Conservation (phyloP, 1,139 yeast genomes). For the Scheffersomyces lignicola region DNA sequence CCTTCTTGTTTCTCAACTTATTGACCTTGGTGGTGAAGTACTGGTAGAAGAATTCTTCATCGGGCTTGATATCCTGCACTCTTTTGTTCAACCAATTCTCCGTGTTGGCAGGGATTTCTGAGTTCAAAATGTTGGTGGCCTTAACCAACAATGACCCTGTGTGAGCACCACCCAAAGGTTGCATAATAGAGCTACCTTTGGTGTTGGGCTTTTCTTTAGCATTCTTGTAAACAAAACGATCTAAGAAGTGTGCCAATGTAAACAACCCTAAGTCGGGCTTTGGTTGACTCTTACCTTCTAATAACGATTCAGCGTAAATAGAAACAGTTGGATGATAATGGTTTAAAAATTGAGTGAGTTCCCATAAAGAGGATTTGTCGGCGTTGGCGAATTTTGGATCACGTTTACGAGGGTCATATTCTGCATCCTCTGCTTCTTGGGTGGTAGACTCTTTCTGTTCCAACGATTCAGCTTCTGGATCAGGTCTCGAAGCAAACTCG, state of each 20-base stretch:
- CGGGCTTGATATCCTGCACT: slow-evolving; percentile 72
- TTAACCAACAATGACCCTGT: slow-evolving; percentile 75
- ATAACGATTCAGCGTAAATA: slow-evolving; percentile 69
- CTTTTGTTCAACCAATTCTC: slow-evolving; percentile 78
- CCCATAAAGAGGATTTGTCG: slow-evolving; percentile 82
- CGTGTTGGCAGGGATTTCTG: slow-evolving; percentile 70
- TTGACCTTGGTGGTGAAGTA: slow-evolving; percentile 70
- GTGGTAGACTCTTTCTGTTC: slow-evolving; percentile 17
- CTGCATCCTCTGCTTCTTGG: slow-evolving; percentile 11
- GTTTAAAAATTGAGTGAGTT: slow-evolving; percentile 63
- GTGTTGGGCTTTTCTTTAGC: slow-evolving; percentile 73
- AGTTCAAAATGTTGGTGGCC: slow-evolving; percentile 51
- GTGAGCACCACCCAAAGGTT: slow-evolving; percentile 90
- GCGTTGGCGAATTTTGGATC: slow-evolving; percentile 92
- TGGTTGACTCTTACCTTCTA: slow-evolving; percentile 46
- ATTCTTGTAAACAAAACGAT: slow-evolving; percentile 91
- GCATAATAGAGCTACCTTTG: slow-evolving; percentile 94
- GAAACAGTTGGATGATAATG: slow-evolving; percentile 95
- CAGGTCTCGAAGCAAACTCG: slow-evolving; percentile 42
- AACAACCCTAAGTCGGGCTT: slow-evolving; percentile 88
- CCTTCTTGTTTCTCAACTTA: slow-evolving; percentile 39
- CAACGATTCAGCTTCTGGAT: slow-evolving; percentile 26
- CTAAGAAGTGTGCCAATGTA: slow-evolving; percentile 86
- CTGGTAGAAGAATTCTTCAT: slow-evolving; percentile 86
- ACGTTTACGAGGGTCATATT: slow-evolving; percentile 85